Conservation (phyloP, 2,329 filamentous ascomycete species). For the Scedosporium dehoogii region DNA sequence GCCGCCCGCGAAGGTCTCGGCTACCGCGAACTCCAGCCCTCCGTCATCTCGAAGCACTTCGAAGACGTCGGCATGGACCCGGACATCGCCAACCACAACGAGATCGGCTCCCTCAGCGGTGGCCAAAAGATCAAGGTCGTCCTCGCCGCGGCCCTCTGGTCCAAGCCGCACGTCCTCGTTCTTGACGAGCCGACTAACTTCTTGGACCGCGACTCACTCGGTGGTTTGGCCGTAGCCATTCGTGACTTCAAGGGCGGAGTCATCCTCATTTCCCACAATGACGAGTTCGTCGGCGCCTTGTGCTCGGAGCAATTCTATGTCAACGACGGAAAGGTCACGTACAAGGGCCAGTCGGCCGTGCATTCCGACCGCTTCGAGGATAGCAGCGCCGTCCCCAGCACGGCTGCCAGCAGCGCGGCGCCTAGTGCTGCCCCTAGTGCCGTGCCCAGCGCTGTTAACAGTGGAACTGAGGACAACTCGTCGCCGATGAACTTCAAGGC, state of each 20-base stretch:
- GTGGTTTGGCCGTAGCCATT: conserved; percentile 93
- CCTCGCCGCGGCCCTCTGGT: conserved; percentile 66
- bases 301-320: conserved; percentile 97
- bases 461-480: conserved; percentile 69
- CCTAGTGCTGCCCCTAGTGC: conserved; percentile 48
- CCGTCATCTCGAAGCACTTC: conserved; percentile 95
- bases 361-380: conserved; percentile 83
- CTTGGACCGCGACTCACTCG: conserved; percentile 94
- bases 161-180: conserved; percentile 94
- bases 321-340: conserved; percentile 73
- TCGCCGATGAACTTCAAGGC: conserved; percentile 69
- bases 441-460: conserved; percentile 54
- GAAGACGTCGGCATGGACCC: conserved; percentile 93
- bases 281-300: conserved; percentile 93
- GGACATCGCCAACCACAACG: conserved; percentile 97
- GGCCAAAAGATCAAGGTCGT: conserved; percentile 99
- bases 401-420: conserved; percentile 47
- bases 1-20: conserved; percentile 96
- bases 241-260: conserved; percentile 97
- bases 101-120: conserved; percentile 90
- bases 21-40: conserved; percentile 86
- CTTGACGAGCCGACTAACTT: conserved; percentile 99
- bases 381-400: conserved; percentile 43
- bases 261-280: conserved; percentile 99
- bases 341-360: conserved; percentile 68